These are phyloP conservation scores for Pistacia atlantica DNA, from an alignment of 345 rosid genomes.

Conservation along the genomic window DNA sequence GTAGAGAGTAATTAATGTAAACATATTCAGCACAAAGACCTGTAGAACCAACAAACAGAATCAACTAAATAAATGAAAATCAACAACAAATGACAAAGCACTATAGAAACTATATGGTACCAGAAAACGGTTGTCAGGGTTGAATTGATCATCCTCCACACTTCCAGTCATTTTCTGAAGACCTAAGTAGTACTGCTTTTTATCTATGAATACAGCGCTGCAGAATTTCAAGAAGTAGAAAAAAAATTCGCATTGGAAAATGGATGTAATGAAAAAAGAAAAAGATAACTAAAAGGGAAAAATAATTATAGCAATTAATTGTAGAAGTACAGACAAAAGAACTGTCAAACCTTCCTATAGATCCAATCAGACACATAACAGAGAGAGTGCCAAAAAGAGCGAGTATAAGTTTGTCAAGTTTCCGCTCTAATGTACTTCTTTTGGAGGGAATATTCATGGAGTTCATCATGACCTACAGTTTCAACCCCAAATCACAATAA, in stretches of 20 bases:
- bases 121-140: slow-evolving; percentile 70
- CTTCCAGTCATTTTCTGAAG: slow-evolving; percentile 37
- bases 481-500: slow-evolving; percentile 27
- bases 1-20: slow-evolving; percentile 91
- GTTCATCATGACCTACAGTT: slow-evolving; percentile 97
- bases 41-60: slow-evolving; percentile 41
- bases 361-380: slow-evolving; percentile 88
- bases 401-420: slow-evolving; percentile 98
- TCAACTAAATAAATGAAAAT: slow-evolving; percentile 11
- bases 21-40: slow-evolving; percentile 76
- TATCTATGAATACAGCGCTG: slow-evolving; percentile 86
- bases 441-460: slow-evolving; percentile 99
- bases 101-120: slow-evolving; percentile 46
- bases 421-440: slow-evolving; percentile 98
- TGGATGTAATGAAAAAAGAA: not conserved
- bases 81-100: slow-evolving; percentile 9
- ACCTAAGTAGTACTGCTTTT: slow-evolving; percentile 68
- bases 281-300: slow-evolving; percentile 10
- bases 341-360: slow-evolving; percentile 75
- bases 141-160: slow-evolving; percentile 55
- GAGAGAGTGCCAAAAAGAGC: slow-evolving; percentile 83
- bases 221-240: slow-evolving; percentile 38
- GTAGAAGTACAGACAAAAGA: slow-evolving; percentile 13
- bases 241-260: slow-evolving; percentile 21
- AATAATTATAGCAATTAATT: slow-evolving; percentile 15